phyloP scores from a whole-genome alignment of 2,329 filamentous ascomycete genomes.

The Dactylellina drechsleri region DNA sequence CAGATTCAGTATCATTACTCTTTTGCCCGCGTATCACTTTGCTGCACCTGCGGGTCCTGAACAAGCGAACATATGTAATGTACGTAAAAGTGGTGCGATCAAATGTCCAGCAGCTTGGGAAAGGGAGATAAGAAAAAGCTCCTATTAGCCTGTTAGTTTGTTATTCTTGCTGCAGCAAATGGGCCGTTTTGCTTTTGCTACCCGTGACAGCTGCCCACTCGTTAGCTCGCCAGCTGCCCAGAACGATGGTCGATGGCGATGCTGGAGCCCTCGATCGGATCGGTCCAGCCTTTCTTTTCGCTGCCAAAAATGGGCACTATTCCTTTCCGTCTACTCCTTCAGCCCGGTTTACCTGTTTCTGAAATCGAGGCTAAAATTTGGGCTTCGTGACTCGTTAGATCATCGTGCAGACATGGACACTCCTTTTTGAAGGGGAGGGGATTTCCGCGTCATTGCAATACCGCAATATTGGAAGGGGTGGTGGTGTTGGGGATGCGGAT shows the following conservation, averaged over 20 bases:
- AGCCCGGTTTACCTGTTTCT: conserved; percentile 53
- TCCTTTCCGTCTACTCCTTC: conserved; percentile 43
- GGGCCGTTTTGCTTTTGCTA: conserved; percentile 48
- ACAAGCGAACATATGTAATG: conserved; percentile 41
- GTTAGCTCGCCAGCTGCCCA: conserved; percentile 42
- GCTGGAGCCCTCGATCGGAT: conserved; percentile 36
- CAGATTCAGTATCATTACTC: conserved; percentile 40
- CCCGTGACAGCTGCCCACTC: conserved; percentile 50
- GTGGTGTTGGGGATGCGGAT: conserved; percentile 19
- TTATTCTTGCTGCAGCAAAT: conserved; percentile 32
- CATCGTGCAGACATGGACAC: conserved; percentile 50
- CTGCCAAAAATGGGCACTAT: conserved; percentile 33
- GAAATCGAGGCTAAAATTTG: conserved; percentile 52
- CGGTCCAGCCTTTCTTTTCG: conserved; percentile 19
- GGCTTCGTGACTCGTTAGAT: conserved; percentile 55
- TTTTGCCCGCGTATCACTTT: conserved; percentile 17
- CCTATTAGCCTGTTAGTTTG: conserved; percentile 55
- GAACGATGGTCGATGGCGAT: conserved; percentile 29
- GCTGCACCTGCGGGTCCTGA: conserved; percentile 44
- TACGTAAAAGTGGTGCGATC: conserved; percentile 53
- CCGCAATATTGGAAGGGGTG: conserved; percentile 1
- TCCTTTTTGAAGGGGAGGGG: conserved; percentile 14
- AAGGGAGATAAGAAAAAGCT: conserved; percentile 37
- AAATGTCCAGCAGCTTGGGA: conserved; percentile 28
- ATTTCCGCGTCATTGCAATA: conserved; percentile 14